Evolutionary conservation across 495 filamentous ascomycete species (phyloP), one percentile per base, ranked within the genome.

Genomic region (Jackrogersella minutella): DNA sequence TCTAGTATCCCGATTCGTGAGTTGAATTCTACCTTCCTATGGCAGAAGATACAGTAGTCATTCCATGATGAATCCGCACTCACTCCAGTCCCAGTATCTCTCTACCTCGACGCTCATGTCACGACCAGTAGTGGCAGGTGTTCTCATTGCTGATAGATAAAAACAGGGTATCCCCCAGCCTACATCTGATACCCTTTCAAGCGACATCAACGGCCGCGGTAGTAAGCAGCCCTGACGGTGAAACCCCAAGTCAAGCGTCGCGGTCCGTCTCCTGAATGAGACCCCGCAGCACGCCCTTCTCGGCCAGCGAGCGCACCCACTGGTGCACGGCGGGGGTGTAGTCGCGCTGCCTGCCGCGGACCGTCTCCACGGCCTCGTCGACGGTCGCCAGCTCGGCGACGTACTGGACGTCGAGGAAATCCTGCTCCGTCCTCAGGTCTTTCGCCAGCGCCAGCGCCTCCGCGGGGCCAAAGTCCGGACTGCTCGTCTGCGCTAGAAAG

Each of bases 221-320:
- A n/a, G n/a, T n/a, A n/a, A n/a, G n/a, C n/a, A n/a, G n/a, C n/a
- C n/a, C n/a, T n/a, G n/a, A n/a, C n/a, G n/a, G n/a, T n/a, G n/a
- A 28, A 14, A 3, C 4, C 13, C 1, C 0, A 2, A 2, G 19
- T n/a, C 13, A 3, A 10, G n/a, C 10, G 13, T 46, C 21, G 3
- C 5, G 17, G 5, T 54, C 64, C 39, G 54, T 54, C 46, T 79
- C 67, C 30, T 68, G 70, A 5, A 73, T 68, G 19, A 81, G 28
- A 51, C 73, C 57, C 53, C 57, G 43, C 26, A 83, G 58, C 11
- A 76, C 67, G 0, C 79, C 79, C 40, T 77, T 78, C 34, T 78
- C 74, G 1, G 78, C 79, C 9, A 83, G 70, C 54, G 63, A 75
- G 19, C 64, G 68, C 16, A 81, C 76, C 80, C 80, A 83, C 24